Evolutionary conservation across 345 rosid species (phyloP), one percentile per base, ranked within the genome.

Genomic region (Rhodamnia argentea): DNA sequence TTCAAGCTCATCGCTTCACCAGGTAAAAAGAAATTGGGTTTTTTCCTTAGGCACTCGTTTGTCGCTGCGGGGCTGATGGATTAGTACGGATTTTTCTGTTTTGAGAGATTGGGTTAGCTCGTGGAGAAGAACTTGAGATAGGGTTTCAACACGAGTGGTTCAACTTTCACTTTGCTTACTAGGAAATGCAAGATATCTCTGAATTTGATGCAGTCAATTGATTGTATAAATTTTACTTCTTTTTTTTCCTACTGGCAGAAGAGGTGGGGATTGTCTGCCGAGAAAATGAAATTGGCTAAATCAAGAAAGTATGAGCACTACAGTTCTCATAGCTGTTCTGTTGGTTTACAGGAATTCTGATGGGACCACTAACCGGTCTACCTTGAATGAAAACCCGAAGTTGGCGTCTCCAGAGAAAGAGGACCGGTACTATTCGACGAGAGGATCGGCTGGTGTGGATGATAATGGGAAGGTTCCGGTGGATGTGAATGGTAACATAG

Each of bases 381-480:
- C 86, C 83, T 47, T 82, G 83, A 59, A 86, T 4, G 92, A 91
- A 84, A 92, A 86, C 76, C 37, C 89, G 84, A 92, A 92, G 86
- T 90, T 90, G 20, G 84, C 91, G 1, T 93, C 95, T 1, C 91
- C 92, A 9, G 95, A 92, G 92, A 92, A 92, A 88, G 96, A 94
- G 60, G 96, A 94, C 64, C 85, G 95, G 53, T 91, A 88, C 90
- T 93, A 94, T 90, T 86, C 92, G 4, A 93, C 94, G 56, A 92
- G 94, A 89, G 96, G 93, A 60, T 91, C 95, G 8, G 88, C 86
- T 29, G 89, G 87, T 22, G 87, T 85, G n/a, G 91, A 86, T 56
- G 87, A 83, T 57, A 86, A 60, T 2, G 87, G 87, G 82, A 86
- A 86, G 87, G 83, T 83, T 37, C 44, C 75, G 26, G 53, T 92